A percentile compares a stretch with the other conserved stretches of the same genome.
Evolutionary conservation across 768 basidiomycete species (phyloP).

Genomic region (Tulasnella sp.): DNA sequence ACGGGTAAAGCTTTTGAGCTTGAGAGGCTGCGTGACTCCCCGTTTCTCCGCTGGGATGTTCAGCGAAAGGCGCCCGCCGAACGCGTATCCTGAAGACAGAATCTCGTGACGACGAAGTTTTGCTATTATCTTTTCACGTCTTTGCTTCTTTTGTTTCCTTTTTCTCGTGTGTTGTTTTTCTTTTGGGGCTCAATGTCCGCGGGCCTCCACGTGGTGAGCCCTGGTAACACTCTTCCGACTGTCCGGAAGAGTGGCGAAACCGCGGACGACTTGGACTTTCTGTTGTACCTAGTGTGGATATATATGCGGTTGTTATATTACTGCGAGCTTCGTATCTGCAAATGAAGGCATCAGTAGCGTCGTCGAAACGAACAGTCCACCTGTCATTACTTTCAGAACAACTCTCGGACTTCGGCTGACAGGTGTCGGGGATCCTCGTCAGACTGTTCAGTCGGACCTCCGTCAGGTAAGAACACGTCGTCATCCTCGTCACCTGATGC

Average conservation of each 20-base stretch:
- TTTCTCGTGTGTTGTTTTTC: background rate
- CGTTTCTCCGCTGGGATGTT: background rate
- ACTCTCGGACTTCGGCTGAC: conserved; percentile 68
- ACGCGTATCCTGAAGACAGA: background rate
- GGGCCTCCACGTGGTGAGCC: no score
- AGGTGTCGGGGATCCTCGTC: conserved; percentile 41
- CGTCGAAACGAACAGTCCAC: background rate
- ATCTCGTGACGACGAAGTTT: background rate
- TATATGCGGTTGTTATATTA: no score
- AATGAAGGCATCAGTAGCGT: background rate
- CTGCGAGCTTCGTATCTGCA: conserved; percentile 18
- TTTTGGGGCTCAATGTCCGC: no score
- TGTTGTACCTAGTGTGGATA: no score
- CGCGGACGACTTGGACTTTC: background rate
- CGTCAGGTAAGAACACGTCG: conserved; percentile 69
- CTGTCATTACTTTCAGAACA: conserved; percentile 67
- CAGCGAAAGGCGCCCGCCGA: background rate
- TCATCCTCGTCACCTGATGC: conserved; percentile 48
- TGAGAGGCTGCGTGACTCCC: conserved; percentile 7
- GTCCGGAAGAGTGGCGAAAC: no score
- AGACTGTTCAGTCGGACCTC: conserved; percentile 33
- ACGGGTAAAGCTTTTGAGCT: conserved; percentile 1
- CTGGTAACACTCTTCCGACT: no score
- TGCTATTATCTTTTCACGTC: no score
- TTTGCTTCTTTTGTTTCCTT: background rate